Percentiles rank a stretch among this genome's conserved stretches.
Conservation (phyloP, 1,284 basidiomycete species). For the Neonothopanus nambi region DNA sequence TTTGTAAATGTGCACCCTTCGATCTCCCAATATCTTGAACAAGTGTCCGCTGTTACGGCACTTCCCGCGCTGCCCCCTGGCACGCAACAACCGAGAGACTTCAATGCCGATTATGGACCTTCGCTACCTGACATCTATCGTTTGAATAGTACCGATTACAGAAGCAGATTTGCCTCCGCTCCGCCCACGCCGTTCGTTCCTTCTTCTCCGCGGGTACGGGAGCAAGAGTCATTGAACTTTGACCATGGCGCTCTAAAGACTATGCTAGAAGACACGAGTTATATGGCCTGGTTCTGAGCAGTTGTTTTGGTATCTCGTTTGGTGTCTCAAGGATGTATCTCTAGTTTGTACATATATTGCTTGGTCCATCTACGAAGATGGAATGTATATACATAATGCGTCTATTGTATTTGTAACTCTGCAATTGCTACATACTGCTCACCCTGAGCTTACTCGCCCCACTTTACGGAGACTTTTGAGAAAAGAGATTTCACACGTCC, state of each 20-base stretch:
- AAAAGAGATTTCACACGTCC: too few species aligned
- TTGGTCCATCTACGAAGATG: too few species aligned
- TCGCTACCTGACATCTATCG: conserved; percentile 46
- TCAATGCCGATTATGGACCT: background rate
- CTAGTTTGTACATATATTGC: too few species aligned
- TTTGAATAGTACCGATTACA: conserved; percentile 32
- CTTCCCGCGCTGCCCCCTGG: too few species aligned
- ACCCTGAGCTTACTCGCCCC: too few species aligned
- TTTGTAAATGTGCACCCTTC: background rate
- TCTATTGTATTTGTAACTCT: too few species aligned
- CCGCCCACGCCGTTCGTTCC: conserved; percentile 43
- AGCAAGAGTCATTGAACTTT: conserved; percentile 46
- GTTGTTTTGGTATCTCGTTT: background rate
- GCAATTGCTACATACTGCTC: too few species aligned
- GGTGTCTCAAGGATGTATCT: background rate
- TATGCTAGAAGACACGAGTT: conserved; percentile 47
- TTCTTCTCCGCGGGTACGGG: conserved; percentile 41
- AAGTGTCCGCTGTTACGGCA: too few species aligned
- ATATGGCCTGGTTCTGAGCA: conserved; percentile 53
- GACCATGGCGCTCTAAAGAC: conserved; percentile 46
- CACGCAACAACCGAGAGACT: too few species aligned
- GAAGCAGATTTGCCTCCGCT: conserved; percentile 20
- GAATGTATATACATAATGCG: too few species aligned
- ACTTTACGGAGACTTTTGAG: too few species aligned
- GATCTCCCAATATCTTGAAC: background rate